Evolutionary conservation across 176 grass and related monocot genomes (phyloP).

Genomic region (Aegilops tauschii): DNA sequence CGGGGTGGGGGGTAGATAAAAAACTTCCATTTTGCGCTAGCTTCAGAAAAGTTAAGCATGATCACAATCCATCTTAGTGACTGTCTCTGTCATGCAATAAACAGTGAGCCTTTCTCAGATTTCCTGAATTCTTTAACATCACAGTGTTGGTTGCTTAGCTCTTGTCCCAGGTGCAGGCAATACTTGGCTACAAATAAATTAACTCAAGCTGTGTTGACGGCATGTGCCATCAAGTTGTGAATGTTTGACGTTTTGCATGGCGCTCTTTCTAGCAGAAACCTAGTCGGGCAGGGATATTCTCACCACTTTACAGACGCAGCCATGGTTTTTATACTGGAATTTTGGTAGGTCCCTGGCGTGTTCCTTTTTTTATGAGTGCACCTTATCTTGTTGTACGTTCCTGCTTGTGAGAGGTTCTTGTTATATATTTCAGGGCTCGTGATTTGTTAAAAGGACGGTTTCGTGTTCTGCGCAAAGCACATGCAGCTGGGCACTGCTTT

Average conservation of each 20-base stretch:
- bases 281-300: slow-evolving; percentile 59
- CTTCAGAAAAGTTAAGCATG: slow-evolving; percentile 35
- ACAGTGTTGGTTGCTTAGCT: slow-evolving; percentile 39
- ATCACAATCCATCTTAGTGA: slow-evolving; percentile 39
- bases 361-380: slow-evolving; percentile 28
- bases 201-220: slow-evolving; percentile 43
- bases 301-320: slow-evolving; percentile 47
- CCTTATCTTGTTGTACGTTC: slow-evolving; percentile 34
- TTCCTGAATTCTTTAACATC: slow-evolving; percentile 36
- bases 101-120: slow-evolving; percentile 33
- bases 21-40: slow-evolving; percentile 8
- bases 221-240: slow-evolving; percentile 62
- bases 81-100: slow-evolving; percentile 46
- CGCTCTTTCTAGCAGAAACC: slow-evolving; percentile 56
- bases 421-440: slow-evolving; percentile 26
- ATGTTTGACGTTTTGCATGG: slow-evolving; percentile 66
- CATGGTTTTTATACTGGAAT: slow-evolving; percentile 32
- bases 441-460: neutral
- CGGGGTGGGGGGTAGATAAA: neutral
- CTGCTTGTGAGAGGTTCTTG: slow-evolving; percentile 23
- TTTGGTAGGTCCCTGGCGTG: slow-evolving; percentile 20
- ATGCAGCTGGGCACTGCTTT: neutral
- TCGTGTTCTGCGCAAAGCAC: slow-evolving; percentile 5
- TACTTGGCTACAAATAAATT: slow-evolving; percentile 35
- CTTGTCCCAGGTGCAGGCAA: slow-evolving; percentile 52